Evolutionary conservation across 345 rosid genomes (phyloP).

Genomic region (Moringa oleifera): DNA sequence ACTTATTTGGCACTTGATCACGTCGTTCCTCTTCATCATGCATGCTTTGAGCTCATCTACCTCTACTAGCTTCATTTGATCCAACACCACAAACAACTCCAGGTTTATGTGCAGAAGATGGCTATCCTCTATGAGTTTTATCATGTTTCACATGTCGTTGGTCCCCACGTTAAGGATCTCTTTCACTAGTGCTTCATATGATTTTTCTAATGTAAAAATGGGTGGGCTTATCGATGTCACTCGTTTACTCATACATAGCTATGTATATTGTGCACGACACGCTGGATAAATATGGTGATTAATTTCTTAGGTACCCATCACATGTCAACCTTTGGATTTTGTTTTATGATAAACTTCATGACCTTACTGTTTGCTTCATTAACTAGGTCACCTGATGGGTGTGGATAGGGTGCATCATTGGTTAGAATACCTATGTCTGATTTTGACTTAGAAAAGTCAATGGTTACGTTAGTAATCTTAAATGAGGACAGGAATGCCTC

Average conservation of each 20-base stretch:
- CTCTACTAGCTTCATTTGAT: conserved; percentile 48
- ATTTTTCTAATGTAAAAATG: conserved; percentile 69
- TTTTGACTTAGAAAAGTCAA: conserved; percentile 68
- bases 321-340: conserved; percentile 33
- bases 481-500: conserved; percentile 58
- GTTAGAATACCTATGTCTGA: conserved; percentile 37
- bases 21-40: conserved; percentile 61
- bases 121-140: conserved; percentile 79
- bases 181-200: conserved; percentile 50
- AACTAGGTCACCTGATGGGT: too few species aligned
- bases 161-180: conserved; percentile 67
- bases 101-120: conserved; percentile 90
- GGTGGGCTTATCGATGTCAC: conserved; percentile 51
- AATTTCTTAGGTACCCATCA: conserved; percentile 40
- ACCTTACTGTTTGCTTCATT: conserved; percentile 53
- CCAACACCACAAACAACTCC: conserved; percentile 63
- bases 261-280: conserved; percentile 57
- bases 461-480: conserved; percentile 61
- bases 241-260: conserved; percentile 74
- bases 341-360: conserved; percentile 62
- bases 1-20: conserved; percentile 46
- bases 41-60: conserved; percentile 49
- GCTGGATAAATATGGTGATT: conserved; percentile 35
- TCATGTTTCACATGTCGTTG: conserved; percentile 79
- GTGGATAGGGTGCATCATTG: conserved; percentile 69